Evolutionary conservation across 1,139 yeast species (phyloP).

Genomic region (Yamadazyma conglobata): DNA sequence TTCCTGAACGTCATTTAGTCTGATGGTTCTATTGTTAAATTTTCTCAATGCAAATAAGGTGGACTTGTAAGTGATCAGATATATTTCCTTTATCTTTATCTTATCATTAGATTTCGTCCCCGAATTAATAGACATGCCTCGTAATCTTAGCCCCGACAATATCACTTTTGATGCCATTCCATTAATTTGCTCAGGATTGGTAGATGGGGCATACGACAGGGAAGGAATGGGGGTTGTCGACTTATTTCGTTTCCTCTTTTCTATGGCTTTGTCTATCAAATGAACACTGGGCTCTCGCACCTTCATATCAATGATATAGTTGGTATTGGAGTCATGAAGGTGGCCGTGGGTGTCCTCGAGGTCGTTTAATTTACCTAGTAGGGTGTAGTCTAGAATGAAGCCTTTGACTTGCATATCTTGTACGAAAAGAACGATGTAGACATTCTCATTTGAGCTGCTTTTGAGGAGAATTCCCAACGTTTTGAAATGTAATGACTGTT

Average conservation of each 20-base stretch:
- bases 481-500: slow-evolving; percentile 8
- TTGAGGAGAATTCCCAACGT: slow-evolving; percentile 19
- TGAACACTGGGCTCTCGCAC: slow-evolving; percentile 9
- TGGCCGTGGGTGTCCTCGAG: neutral
- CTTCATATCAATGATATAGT: slow-evolving; percentile 11
- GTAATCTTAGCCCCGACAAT: slow-evolving; percentile 39
- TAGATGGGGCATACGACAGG: slow-evolving; percentile 19
- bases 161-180: slow-evolving; percentile 35
- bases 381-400: slow-evolving; percentile 17
- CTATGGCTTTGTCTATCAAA: slow-evolving; percentile 37
- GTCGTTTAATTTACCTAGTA: slow-evolving; percentile 6
- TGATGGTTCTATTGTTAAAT: slow-evolving; percentile 19
- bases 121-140: slow-evolving; percentile 34
- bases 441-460: slow-evolving; percentile 11
- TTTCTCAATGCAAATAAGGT: slow-evolving; percentile 40
- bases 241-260: slow-evolving; percentile 22
- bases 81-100: slow-evolving; percentile 37
- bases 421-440: slow-evolving; percentile 20
- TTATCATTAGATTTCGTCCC: slow-evolving; percentile 25
- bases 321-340: slow-evolving; percentile 2
- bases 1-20: slow-evolving; percentile 33
- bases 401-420: slow-evolving; percentile 18
- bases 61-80: slow-evolving; percentile 42
- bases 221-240: slow-evolving; percentile 10
- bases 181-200: slow-evolving; percentile 24